Base-by-base conservation (phyloP, 352 stramenopile species). In the Pythium rhizo-oryzae region DNA sequence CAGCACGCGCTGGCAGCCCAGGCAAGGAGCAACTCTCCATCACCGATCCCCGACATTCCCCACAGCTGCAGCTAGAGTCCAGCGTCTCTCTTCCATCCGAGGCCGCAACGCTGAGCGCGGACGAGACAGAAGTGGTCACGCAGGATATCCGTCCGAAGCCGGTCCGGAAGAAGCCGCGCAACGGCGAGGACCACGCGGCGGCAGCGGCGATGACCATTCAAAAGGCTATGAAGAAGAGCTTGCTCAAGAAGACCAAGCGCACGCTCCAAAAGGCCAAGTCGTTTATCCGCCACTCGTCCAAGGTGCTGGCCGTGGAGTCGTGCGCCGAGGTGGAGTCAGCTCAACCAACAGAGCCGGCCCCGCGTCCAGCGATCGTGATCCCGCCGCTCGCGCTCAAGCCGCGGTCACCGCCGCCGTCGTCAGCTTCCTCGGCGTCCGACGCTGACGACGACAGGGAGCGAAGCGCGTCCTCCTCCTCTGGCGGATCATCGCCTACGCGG, bases 271-370 rank as follows among this genome's bases (percentile, higher is more conserved):
- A 68, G 49, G 65, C 65, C 11, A 79, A 70, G 47, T 78, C 77
- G 52, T 68, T 85, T 43, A 78, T 86, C 25, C 76, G 80, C 12
- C 70, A 81, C 57, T 83, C 80, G 9, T 75, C 78, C 16, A 76
- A 76, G 23, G 68, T 88, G 6, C 77, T 83, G 11, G 72, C 63
- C 4, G 74, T 79, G n/a, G 70, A 83, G 21, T 49, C 43, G 13
- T 16, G 49, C 2, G 8, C 33, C 15, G 18, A 52, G 16, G 11
- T 30, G 1, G 23, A 46, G 18, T 37, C 53, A n/a, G 23, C 33
- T 23, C 28, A 21, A 44, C 37, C 37, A 9, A 4, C 13, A 43
- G 37, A 18, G 37, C 37, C 28, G 28, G 28, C 28, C 3, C 28
- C 28, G 4, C 51, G 65, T 12, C 52, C 47, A 43, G 51, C 28